Evolutionary conservation across 2,329 filamentous ascomycete genomes (phyloP).

Genomic region (Endocalyx cinctus): DNA sequence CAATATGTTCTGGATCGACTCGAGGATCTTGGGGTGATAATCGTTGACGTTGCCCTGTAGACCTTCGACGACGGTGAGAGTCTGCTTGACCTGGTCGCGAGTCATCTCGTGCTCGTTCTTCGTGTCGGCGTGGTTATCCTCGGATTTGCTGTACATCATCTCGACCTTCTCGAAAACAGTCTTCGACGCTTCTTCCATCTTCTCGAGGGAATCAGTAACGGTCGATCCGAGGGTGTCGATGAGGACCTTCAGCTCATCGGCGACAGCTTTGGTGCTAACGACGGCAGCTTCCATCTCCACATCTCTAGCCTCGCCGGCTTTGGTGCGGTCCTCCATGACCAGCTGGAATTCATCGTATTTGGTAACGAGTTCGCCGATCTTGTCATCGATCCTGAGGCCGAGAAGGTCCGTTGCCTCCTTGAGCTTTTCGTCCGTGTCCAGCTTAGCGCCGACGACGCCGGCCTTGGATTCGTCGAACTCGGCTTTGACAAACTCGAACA

Average conservation of each 20-base stretch:
- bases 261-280: constrained; percentile 68
- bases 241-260: constrained; percentile 81
- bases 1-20: constrained; percentile 81
- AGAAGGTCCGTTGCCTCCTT: constrained; percentile 52
- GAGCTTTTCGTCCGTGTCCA: constrained; percentile 79
- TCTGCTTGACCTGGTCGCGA: constrained; percentile 73
- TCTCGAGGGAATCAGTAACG: constrained; percentile 78
- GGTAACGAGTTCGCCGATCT: constrained; percentile 69
- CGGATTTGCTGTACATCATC: constrained; percentile 68
- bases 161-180: constrained; percentile 81
- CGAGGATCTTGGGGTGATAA: constrained; percentile 82
- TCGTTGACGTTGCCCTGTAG: constrained; percentile 77
- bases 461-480: constrained; percentile 86
- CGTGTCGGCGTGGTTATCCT: constrained; percentile 68
- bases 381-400: constrained; percentile 55
- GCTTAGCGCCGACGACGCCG: constrained; percentile 72
- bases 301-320: constrained; percentile 69
- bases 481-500: constrained; percentile 70
- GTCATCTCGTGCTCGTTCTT: constrained; percentile 80
- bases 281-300: constrained; percentile 69
- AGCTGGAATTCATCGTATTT: constrained; percentile 87
- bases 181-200: constrained; percentile 81
- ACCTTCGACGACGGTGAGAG: constrained; percentile 66
- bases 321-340: constrained; percentile 67
- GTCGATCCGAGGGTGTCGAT: constrained; percentile 80